Conservation (phyloP, 306 rosid species). For the Prosopis cineraria region DNA sequence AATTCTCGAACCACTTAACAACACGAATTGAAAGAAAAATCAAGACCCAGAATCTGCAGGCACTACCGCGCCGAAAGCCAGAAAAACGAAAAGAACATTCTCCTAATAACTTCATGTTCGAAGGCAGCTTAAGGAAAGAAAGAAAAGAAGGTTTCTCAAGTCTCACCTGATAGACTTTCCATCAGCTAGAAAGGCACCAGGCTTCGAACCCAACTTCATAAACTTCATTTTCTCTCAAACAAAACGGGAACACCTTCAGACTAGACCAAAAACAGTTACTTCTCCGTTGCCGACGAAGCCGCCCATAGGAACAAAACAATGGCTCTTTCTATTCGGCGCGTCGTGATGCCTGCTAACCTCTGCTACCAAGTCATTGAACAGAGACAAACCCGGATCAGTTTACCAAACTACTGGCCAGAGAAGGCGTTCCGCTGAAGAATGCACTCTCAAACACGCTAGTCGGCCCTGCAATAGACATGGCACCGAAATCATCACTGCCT, state of each 20-base stretch:
- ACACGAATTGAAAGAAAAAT: neutral
- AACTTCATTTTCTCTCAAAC: slow-evolving; percentile 73
- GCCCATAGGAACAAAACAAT: slow-evolving; percentile 20
- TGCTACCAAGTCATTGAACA: slow-evolving; percentile 14
- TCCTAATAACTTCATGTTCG: neutral
- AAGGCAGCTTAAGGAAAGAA: neutral
- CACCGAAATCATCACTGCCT: slow-evolving; percentile 24
- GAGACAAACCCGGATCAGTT: neutral
- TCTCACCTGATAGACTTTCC: slow-evolving; percentile 72
- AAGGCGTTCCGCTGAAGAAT: slow-evolving; percentile 34
- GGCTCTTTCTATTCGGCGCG: slow-evolving; percentile 22
- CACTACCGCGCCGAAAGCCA: neutral
- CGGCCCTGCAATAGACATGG: slow-evolving; percentile 35
- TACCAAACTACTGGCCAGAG: slow-evolving; percentile 33
- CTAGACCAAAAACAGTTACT: slow-evolving; percentile 21
- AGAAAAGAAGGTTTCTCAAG: neutral
- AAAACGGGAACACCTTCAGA: neutral
- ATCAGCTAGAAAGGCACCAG: slow-evolving; percentile 82
- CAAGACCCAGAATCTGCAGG: neutral
- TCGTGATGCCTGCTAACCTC: slow-evolving; percentile 1
- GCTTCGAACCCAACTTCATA: slow-evolving; percentile 96
- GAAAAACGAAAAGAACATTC: neutral
- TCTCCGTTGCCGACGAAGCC: slow-evolving; percentile 30
- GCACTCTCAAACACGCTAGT: slow-evolving; percentile 37
- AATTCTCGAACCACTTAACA: neutral